Percentiles rank a stretch among this genome's conserved stretches.
These are phyloP conservation scores for Medicago lupulina DNA, from an alignment of 306 rosid species.

Conservation along the genomic window DNA sequence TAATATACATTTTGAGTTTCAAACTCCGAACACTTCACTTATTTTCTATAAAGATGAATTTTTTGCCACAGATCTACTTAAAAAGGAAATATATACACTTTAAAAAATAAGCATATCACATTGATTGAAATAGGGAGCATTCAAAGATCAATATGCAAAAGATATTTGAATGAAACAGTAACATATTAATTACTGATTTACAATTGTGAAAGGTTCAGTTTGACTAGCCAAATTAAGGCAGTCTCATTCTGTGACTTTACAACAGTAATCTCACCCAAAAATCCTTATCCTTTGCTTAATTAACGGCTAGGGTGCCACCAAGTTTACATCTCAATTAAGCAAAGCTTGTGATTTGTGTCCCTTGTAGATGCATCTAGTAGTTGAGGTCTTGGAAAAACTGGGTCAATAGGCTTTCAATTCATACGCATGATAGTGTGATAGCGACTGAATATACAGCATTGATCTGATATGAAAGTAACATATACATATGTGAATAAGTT, in stretches of 20 bases:
- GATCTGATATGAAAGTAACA: conserved; percentile 45
- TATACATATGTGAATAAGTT: no score
- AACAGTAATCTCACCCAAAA: conserved; percentile 49
- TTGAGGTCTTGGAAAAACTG: conserved; percentile 6
- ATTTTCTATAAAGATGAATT: no score
- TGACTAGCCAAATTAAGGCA: conserved; percentile 37
- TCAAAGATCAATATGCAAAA: conserved; percentile 5
- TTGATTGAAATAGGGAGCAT: background rate
- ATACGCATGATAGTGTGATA: conserved; percentile 45
- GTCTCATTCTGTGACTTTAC: conserved; percentile 37
- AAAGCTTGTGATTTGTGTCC: conserved; percentile 9
- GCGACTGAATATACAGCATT: conserved; percentile 19
- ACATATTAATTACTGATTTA: background rate
- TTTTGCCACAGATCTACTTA: no score
- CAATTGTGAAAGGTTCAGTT: conserved; percentile 25
- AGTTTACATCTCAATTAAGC: background rate
- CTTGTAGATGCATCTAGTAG: conserved; percentile 15
- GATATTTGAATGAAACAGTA: conserved; percentile 15
- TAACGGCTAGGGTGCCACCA: conserved; percentile 45
- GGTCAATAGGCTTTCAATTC: conserved; percentile 25
- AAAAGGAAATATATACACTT: no score
- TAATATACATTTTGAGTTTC: no score
- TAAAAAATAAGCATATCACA: background rate
- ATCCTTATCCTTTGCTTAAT: conserved; percentile 47
- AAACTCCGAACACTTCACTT: no score